These are phyloP conservation scores for Moesziomyces globuligerus DNA, from an alignment of 1,284 basidiomycete genomes.

Conservation along the genomic window DNA sequence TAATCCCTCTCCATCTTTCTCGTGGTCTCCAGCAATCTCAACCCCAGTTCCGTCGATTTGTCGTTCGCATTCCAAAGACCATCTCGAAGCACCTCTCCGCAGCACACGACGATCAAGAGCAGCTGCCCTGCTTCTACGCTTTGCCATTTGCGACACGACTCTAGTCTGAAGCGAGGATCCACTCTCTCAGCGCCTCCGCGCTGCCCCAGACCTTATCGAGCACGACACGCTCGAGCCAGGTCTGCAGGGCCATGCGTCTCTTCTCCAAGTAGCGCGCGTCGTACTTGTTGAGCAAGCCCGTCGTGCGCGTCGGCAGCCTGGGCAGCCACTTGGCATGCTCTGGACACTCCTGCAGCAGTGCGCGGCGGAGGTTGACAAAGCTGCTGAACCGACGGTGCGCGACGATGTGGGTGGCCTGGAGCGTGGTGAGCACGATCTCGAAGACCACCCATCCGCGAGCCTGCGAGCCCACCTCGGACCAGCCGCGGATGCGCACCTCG, in stretches of 20 bases:
- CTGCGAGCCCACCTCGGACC: slow-evolving; percentile 55
- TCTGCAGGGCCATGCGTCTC: slow-evolving; percentile 54
- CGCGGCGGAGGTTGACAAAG: slow-evolving; percentile 42
- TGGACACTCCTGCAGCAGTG: slow-evolving; percentile 25
- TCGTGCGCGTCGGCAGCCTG: slow-evolving; percentile 44
- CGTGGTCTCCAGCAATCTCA: slow-evolving; percentile 7
- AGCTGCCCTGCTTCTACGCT: too few species aligned
- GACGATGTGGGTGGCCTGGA: slow-evolving; percentile 44
- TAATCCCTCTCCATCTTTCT: slow-evolving; percentile 3
- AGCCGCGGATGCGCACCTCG: slow-evolving; percentile 55
- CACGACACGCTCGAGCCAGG: slow-evolving; percentile 53
- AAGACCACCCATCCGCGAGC: slow-evolving; percentile 61
- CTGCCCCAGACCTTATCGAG: slow-evolving; percentile 56
- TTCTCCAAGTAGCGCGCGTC: slow-evolving; percentile 54
- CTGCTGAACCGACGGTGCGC: slow-evolving; percentile 46
- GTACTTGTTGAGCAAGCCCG: slow-evolving; percentile 59
- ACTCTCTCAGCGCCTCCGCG: slow-evolving; percentile 34
- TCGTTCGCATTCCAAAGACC: too few species aligned
- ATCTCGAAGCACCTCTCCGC: too few species aligned
- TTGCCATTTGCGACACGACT: background rate
- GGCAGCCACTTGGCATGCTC: slow-evolving; percentile 45
- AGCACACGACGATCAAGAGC: too few species aligned
- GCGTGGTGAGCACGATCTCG: slow-evolving; percentile 51
- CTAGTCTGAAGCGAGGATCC: slow-evolving; percentile 53
- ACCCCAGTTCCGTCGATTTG: background rate